Evolutionary conservation across 257 asterid genomes (phyloP).

Genomic region (Knoxia roxburghii): DNA sequence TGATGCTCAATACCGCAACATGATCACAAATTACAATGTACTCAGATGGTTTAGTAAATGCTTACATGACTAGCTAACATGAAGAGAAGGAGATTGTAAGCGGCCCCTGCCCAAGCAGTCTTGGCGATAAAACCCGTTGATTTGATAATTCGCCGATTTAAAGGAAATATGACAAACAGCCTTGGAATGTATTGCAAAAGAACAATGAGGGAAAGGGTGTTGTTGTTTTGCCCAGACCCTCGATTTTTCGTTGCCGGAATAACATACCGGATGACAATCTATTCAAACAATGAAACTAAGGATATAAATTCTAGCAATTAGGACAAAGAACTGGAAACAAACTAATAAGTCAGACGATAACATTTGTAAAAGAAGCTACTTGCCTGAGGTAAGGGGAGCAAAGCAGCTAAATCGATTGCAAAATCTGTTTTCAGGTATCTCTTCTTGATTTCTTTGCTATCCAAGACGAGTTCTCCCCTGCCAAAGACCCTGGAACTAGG

Average conservation of each 20-base stretch:
- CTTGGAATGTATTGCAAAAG: slow-evolving; percentile 83
- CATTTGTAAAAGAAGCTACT: background rate
- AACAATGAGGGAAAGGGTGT: slow-evolving; percentile 84
- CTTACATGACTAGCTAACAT: slow-evolving; percentile 89
- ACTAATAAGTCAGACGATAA: no score
- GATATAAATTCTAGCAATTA: background rate
- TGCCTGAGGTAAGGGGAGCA: slow-evolving; percentile 86
- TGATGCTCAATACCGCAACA: background rate
- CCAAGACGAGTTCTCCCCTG: slow-evolving; percentile 92
- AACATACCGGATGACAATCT: slow-evolving; percentile 74
- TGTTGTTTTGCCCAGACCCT: slow-evolving; percentile 64
- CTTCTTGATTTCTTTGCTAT: slow-evolving; percentile 50
- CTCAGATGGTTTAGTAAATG: background rate
- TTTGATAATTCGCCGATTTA: slow-evolving; percentile 68
- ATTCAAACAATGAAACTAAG: background rate
- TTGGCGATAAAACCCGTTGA: slow-evolving; percentile 85
- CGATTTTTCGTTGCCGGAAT: slow-evolving; percentile 64
- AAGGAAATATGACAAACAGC: slow-evolving; percentile 67
- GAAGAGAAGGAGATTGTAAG: slow-evolving; percentile 84
- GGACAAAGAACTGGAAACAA: no score
- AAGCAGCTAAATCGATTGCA: slow-evolving; percentile 64
- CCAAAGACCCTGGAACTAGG: slow-evolving; percentile 89
- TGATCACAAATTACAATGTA: background rate
- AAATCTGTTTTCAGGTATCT: slow-evolving; percentile 70
- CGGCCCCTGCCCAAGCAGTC: slow-evolving; percentile 99